Conservation (phyloP, 2,329 filamentous ascomycete genomes). For the Leptographium wingfieldii region DNA sequence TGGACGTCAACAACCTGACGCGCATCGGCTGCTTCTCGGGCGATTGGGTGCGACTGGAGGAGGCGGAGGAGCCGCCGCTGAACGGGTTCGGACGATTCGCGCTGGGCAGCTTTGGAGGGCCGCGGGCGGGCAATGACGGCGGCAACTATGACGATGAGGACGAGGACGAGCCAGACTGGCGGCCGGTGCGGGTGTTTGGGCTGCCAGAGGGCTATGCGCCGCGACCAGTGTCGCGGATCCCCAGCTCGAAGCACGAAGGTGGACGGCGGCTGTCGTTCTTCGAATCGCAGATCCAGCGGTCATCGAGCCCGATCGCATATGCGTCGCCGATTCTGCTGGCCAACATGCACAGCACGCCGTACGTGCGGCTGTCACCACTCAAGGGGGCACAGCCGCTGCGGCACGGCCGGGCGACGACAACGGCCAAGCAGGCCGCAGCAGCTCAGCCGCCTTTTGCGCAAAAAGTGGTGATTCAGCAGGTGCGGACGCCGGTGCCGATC, state of each 20-base stretch:
- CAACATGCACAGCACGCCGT: conserved; percentile 68
- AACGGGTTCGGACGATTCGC: conserved; percentile 56
- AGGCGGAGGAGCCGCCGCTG: conserved; percentile 57
- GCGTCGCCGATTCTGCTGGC: conserved; percentile 77
- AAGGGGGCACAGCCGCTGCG: conserved; percentile 22
- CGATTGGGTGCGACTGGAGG: conserved; percentile 85
- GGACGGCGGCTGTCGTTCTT: conserved; percentile 48
- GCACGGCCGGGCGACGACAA: conserved; percentile 22
- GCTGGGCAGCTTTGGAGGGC: conserved; percentile 46
- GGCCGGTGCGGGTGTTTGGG: conserved; percentile 79
- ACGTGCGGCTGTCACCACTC: conserved; percentile 65
- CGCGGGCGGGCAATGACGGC: conserved; percentile 45
- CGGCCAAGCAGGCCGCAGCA: conserved; percentile 38
- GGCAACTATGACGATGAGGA: conserved; percentile 43
- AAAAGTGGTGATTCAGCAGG: conserved; percentile 78
- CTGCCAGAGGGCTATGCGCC: conserved; percentile 63
- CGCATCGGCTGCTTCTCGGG: conserved; percentile 95
- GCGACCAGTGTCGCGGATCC: conserved; percentile 47
- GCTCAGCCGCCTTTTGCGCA: conserved; percentile 46
- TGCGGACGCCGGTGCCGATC: conserved; percentile 78
- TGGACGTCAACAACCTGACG: conserved; percentile 73
- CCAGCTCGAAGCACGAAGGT: conserved; percentile 37
- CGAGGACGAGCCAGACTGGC: conserved; percentile 55
- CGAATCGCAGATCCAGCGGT: conserved; percentile 53
- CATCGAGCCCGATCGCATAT: conserved; percentile 50